These are phyloP conservation scores for Vanderwaltozyma yarrowii DNA, from an alignment of 805 yeast genomes.

Conservation along the genomic window DNA sequence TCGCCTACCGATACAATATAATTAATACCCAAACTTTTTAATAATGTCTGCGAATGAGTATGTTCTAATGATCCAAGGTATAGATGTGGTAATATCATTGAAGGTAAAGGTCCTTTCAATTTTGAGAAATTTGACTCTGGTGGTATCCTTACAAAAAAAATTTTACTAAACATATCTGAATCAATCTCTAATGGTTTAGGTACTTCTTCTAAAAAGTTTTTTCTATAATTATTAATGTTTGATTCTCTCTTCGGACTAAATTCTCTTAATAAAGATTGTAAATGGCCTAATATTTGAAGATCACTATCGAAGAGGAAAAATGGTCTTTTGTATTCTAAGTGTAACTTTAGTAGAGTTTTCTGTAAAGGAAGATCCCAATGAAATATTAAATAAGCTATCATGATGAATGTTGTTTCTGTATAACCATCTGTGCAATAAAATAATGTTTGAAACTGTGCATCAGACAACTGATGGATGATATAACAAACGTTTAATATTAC, in stretches of 20 bases:
- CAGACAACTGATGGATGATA: constrained; percentile 26
- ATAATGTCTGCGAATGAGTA: constrained; percentile 60
- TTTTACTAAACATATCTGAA: constrained; percentile 27
- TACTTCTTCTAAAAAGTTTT: not conserved
- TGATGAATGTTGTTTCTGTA: constrained; percentile 76
- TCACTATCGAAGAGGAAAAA: constrained; percentile 78
- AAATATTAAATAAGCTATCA: constrained; percentile 62
- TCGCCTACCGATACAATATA: constrained; percentile 86
- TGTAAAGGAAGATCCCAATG: constrained; percentile 49
- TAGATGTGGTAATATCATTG: constrained; percentile 70
- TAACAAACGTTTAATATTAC: constrained; percentile 62
- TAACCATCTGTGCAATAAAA: constrained; percentile 85
- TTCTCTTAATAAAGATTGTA: constrained; percentile 50
- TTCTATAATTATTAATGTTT: constrained; percentile 1
- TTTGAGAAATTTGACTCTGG: constrained; percentile 22
- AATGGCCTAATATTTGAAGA: constrained; percentile 49
- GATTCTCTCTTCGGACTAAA: constrained; percentile 42
- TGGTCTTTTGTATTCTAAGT: constrained; percentile 58
- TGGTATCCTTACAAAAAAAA: constrained; percentile 23
- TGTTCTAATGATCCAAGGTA: constrained; percentile 79
- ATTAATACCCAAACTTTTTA: constrained; percentile 55
- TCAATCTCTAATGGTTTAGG: constrained; percentile 14
- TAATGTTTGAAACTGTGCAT: constrained; percentile 34
- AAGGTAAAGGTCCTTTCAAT: constrained; percentile 65
- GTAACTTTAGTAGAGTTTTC: constrained; percentile 57